Base-by-base conservation (phyloP, 192 early-diverging fungal genomes). In the Dimargaris xerosporica region DNA sequence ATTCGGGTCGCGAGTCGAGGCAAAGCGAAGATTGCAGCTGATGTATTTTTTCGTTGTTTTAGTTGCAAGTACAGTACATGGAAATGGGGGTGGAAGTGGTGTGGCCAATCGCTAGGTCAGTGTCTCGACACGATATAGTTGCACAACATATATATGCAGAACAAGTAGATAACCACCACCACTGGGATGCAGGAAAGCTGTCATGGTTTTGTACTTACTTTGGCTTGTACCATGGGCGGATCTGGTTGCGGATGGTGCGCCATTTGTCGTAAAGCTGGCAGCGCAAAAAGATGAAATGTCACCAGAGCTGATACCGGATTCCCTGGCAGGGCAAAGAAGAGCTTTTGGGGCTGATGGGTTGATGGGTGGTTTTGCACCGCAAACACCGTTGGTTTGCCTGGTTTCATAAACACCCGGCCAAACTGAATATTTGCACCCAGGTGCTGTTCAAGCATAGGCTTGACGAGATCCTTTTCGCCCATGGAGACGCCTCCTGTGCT, bases 401-500 rank as follows among this genome's bases (percentile, higher is more conserved):
- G 95, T 66, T 95, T 96, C 83, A 98, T 84, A 43, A 73, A 68
- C 13, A 98, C 85, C 12, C 95, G 79, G 0, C 95, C 95, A 80
- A 98, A 95, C 48, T 88, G 82, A 26, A 96, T 86, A 0, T 64
- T 76, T 15, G 86, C 95, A n/a, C 77, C 76, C 17, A 94, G 66
- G 13, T 73, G 75, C 48, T 85, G 81, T 65, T 93, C 89, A 1
- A 95, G 72, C 0, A 90, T 86, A 0, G 91, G 82, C 64, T 96
- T 94, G 51, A 98, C 73, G 59, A 89, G 78, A 73, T 98, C 95
- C 39, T 82, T 73, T 74, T 98, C 95, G 50, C 95, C 95, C 95
- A 98, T 98, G n/a, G 90, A 92, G 0, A 96, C 95, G 1, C 95
- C 95, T 30, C 95, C 95, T 1, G 93, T 93, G 0, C 89, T 91